Evolutionary conservation across 495 filamentous ascomycete genomes (phyloP), one percentile per base, ranked within the genome.

Genomic region (Penicilliopsis zonata): DNA sequence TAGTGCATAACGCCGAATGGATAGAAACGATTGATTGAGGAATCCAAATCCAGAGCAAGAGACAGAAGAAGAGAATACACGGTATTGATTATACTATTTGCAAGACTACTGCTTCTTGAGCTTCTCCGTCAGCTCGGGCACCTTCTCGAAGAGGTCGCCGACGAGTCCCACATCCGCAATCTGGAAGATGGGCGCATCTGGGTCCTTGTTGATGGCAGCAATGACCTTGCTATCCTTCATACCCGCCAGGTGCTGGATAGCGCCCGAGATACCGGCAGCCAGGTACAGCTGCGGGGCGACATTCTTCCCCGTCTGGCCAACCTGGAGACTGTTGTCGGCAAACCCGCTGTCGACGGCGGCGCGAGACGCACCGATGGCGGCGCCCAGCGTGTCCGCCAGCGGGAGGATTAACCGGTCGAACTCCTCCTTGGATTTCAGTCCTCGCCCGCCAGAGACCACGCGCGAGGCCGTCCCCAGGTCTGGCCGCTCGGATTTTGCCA

Each of bases 141-240:
- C 87, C 63, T 81, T 85, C 21, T 90, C 79, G 56, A 96, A 96
- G 47, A 98, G 60, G 65, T 98, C 90, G 36, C 87, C 90, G 2
- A 95, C 85, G 22, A 96, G 63, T 8, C 90, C 90, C 28, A 95
- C 85, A 54, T 98, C 90, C 14, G 90, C 92, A 40, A 98, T 73
- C 59, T 98, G 92, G 70, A 98, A 96, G 40, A 98, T 98, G 2
- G 90, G 90, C 33, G 88, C 90, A 59, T 98, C 90, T 2, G 74
- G 64, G 47, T 96, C 90, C 68, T 98, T 98, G 68, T 98, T 96
- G 53, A 98, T 96, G 18, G 83, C 84, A 22, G 86, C 92, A 69
- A 98, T 98, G 38, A 98, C 92, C 69, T 98, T 98, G 67, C 84
- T 93, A 53, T 98, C 90, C 73, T 98, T 98, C 90, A 98, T 98